phyloP scores from a whole-genome alignment of 495 filamentous ascomycete genomes.

The Penicillium verhagenii region DNA sequence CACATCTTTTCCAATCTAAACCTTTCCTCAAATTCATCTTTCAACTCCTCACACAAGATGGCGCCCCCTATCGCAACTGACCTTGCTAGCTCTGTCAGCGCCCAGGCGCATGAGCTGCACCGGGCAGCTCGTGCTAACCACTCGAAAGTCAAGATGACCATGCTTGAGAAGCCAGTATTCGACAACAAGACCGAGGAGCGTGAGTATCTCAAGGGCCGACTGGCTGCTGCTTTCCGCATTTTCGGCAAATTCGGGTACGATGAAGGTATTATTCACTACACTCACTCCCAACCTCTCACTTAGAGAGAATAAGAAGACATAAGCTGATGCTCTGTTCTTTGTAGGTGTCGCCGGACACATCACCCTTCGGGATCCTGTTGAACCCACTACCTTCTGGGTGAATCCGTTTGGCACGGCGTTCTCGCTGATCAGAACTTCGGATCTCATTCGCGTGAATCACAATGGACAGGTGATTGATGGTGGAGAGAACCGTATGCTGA shows the following conservation, averaged over 20 bases:
- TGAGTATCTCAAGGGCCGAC: constrained; percentile 62
- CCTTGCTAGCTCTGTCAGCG: constrained; percentile 16
- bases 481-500: constrained; percentile 59
- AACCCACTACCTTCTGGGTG: constrained; percentile 72
- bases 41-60: constrained; percentile 14
- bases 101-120: constrained; percentile 23
- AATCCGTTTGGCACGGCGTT: constrained; percentile 77
- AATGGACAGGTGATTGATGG: constrained; percentile 67
- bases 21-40: background rate
- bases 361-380: constrained; percentile 65
- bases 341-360: constrained; percentile 59
- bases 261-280: no score
- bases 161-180: constrained; percentile 55
- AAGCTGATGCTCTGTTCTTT: background rate
- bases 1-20: no score
- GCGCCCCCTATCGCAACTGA: constrained; percentile 34
- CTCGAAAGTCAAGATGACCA: constrained; percentile 45
- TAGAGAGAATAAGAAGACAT: no score
- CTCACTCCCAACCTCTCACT: no score
- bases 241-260: constrained; percentile 69
- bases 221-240: constrained; percentile 67
- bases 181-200: constrained; percentile 60
- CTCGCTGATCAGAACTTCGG: constrained; percentile 64
- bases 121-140: constrained; percentile 28
- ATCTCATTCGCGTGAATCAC: constrained; percentile 70